phyloP scores from a whole-genome alignment of 2,329 filamentous ascomycete genomes.

The Trichoderma oligosporum region DNA sequence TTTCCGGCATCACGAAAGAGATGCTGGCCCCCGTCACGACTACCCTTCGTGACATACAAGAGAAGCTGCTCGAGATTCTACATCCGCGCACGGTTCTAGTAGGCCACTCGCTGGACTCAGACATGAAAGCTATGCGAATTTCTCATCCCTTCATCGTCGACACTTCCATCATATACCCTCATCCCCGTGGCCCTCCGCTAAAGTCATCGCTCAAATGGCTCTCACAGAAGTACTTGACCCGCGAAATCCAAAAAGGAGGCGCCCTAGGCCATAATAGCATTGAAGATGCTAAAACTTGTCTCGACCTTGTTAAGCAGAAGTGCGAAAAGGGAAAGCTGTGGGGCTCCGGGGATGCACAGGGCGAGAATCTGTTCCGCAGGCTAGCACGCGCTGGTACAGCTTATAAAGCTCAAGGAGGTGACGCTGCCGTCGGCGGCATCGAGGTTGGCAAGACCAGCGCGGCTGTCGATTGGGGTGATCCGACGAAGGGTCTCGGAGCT shows the following conservation, averaged over 20 bases:
- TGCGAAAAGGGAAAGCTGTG: slow-evolving; percentile 87
- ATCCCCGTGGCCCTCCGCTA: slow-evolving; percentile 81
- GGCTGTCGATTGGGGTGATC: slow-evolving; percentile 87
- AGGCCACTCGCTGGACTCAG: slow-evolving; percentile 78
- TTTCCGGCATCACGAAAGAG: slow-evolving; percentile 85
- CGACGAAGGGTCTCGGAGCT: slow-evolving; percentile 54
- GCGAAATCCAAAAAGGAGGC: slow-evolving; percentile 82
- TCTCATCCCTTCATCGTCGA: slow-evolving; percentile 93
- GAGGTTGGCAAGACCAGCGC: slow-evolving; percentile 62
- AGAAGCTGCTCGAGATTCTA: slow-evolving; percentile 67
- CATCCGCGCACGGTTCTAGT: slow-evolving; percentile 69
- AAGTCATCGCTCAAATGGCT: slow-evolving; percentile 91
- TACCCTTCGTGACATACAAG: slow-evolving; percentile 76
- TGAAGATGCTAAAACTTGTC: slow-evolving; percentile 85
- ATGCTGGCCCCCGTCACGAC: slow-evolving; percentile 83
- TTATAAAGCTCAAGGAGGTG: slow-evolving; percentile 59
- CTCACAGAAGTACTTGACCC: slow-evolving; percentile 75
- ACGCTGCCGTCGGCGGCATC: slow-evolving; percentile 52
- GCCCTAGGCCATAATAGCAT: slow-evolving; percentile 79
- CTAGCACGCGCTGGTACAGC: slow-evolving; percentile 61
- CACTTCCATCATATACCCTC: slow-evolving; percentile 84
- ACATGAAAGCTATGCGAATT: slow-evolving; percentile 77
- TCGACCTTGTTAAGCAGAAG: slow-evolving; percentile 92
- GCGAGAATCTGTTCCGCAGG: slow-evolving; percentile 86
- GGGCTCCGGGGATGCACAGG: slow-evolving; percentile 73